Percentiles rank a stretch among this genome's conserved stretches.
phyloP scores from a whole-genome alignment of 768 basidiomycete species.

The Coprinopsis marcescibilis region DNA sequence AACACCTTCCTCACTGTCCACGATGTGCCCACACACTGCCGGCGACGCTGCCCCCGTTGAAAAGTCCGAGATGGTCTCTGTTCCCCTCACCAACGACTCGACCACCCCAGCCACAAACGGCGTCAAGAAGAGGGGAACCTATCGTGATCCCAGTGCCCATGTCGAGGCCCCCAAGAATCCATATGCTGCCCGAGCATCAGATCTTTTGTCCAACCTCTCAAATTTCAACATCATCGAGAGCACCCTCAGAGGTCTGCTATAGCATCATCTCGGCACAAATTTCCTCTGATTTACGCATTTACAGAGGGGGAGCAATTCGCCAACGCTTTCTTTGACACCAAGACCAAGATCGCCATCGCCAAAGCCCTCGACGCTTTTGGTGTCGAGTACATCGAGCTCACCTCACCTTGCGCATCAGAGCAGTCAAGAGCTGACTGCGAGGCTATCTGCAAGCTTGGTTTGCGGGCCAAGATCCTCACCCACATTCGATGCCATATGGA shows the following conservation, averaged over 20 bases:
- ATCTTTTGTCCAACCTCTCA: slow-evolving; percentile 87
- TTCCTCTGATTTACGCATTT: slow-evolving; percentile 12
- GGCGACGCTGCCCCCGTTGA: slow-evolving; percentile 40
- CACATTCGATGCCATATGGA: slow-evolving; percentile 99
- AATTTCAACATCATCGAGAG: slow-evolving; percentile 98
- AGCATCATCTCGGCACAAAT: slow-evolving; percentile 9
- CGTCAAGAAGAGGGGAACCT: slow-evolving; percentile 35
- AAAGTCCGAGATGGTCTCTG: slow-evolving; percentile 63
- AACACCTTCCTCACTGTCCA: slow-evolving; percentile 5
- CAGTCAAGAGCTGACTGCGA: slow-evolving; percentile 93
- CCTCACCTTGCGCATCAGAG: slow-evolving; percentile 95
- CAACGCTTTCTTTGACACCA: slow-evolving; percentile 98
- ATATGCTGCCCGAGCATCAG: slow-evolving; percentile 86
- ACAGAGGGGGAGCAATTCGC: slow-evolving; percentile 98
- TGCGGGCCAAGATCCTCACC: slow-evolving; percentile 95
- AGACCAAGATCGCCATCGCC: slow-evolving; percentile 99
- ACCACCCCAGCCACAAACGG: slow-evolving; percentile 12
- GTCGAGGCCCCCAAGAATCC: slow-evolving; percentile 54
- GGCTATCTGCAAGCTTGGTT: slow-evolving; percentile 97
- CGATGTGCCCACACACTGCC: slow-evolving; percentile 63
- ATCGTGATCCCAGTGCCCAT: slow-evolving; percentile 27
- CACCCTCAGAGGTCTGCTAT: slow-evolving; percentile 87
- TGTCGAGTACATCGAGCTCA: slow-evolving; percentile 99
- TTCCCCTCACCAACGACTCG: slow-evolving; percentile 45
- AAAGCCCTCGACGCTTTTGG: slow-evolving; percentile 98